Percentiles rank a stretch among this genome's conserved stretches.
These are phyloP conservation scores for Dictyostelium firmibasis DNA, from an alignment of 78 protist genomes.

Conservation along the genomic window DNA sequence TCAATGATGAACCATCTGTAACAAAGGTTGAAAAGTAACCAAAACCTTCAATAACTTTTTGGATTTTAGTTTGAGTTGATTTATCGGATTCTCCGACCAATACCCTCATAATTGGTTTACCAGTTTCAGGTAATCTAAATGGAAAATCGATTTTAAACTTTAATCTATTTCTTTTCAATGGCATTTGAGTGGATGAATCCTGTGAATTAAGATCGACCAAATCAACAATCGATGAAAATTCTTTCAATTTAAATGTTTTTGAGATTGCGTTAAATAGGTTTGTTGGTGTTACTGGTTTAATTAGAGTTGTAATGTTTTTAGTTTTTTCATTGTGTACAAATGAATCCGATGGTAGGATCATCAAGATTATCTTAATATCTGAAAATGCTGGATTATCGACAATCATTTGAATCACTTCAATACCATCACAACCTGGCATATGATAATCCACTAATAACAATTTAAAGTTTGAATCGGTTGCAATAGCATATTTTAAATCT, in stretches of 20 bases:
- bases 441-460: conserved; percentile 27
- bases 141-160: conserved; percentile 42
- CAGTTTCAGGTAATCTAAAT: conserved; percentile 11
- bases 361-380: conserved; percentile 18
- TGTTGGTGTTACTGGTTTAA: conserved; percentile 44
- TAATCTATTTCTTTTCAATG: not conserved
- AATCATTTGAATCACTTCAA: conserved; percentile 60
- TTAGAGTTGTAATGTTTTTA: not conserved
- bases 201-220: not conserved
- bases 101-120: conserved; percentile 33
- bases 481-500: conserved; percentile 30
- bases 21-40: conserved; percentile 33
- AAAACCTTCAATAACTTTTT: not conserved
- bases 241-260: not conserved
- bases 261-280: not conserved
- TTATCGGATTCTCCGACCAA: conserved; percentile 27
- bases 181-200: not conserved
- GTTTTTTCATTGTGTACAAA: conserved; percentile 9
- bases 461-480: not conserved
- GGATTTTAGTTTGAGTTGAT: not conserved
- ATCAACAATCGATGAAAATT: not conserved
- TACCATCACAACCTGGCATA: conserved; percentile 76
- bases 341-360: conserved; percentile 19
- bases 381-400: conserved; percentile 45
- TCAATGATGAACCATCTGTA: not conserved